phyloP scores from a whole-genome alignment of 352 stramenopile species.

The Globisporangium perplexum region DNA sequence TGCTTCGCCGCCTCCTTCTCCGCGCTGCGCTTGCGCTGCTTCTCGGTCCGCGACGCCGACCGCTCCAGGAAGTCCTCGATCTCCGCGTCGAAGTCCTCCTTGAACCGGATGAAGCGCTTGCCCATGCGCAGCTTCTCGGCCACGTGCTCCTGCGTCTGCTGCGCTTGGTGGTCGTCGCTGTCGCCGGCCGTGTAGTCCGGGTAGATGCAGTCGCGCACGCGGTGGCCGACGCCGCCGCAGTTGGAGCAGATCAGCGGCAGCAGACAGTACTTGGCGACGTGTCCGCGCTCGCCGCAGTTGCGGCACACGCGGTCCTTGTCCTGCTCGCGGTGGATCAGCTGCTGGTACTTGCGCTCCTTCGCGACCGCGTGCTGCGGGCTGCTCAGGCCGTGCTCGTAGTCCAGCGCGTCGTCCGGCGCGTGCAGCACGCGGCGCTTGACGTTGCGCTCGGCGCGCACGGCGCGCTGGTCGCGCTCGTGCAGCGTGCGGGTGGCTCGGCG shows the following conservation, averaged over 20 bases:
- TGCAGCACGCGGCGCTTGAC: constrained; percentile 19
- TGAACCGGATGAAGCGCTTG: constrained; percentile 46
- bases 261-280: constrained; percentile 63
- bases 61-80: constrained; percentile 53
- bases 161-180: constrained; percentile 9
- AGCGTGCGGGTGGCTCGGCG: constrained; percentile 2
- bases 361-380: constrained; percentile 27
- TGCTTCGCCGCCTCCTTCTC: neutral
- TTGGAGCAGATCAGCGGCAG: constrained; percentile 74
- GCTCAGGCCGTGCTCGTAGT: constrained; percentile 72
- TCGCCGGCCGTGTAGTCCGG: constrained; percentile 21
- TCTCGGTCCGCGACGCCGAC: constrained; percentile 12
- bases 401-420: constrained; percentile 33
- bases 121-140: constrained; percentile 26
- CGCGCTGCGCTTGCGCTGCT: constrained; percentile 14
- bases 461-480: constrained; percentile 5
- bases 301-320: constrained; percentile 61
- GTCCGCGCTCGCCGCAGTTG: constrained; percentile 73
- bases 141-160: constrained; percentile 14
- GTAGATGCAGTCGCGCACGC: constrained; percentile 39
- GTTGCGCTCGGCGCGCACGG: constrained; percentile 4
- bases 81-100: constrained; percentile 52
- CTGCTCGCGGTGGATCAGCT: constrained; percentile 44
- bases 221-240: constrained; percentile 68
- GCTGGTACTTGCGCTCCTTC: constrained; percentile 58